Base-by-base conservation (phyloP, 345 rosid genomes). In the Angophora floribunda region DNA sequence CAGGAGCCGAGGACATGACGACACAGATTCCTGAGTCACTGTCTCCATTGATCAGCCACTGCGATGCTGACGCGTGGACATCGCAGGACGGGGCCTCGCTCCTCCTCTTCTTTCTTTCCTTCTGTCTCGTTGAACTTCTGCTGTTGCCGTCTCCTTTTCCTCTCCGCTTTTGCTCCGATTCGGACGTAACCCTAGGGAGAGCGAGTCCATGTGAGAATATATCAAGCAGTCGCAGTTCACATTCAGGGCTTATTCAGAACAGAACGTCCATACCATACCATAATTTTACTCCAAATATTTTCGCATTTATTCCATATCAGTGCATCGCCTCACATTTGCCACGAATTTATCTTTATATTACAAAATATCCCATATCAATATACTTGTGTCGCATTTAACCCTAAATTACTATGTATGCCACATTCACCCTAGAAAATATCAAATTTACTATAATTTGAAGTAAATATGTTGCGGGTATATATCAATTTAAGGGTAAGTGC, bases 401-500 rank as follows among this genome's bases (percentile, higher is more conserved):
- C 2, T 2, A 22, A 10, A 22, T 6, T 22, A 0, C 12, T 55
- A 24, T 21, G 24, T 12, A 55, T 55, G 5, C 9, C 61, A 55
- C 61, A 9, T 8, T 55, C 24, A 28, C 6, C 61, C 9, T 26
- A 8, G 9, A 55, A 22, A 55, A 55, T 8, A 55, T 55, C 8
- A 4, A 55, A 3, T 55, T 55, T 7, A 55, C 21, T 19, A 55
- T 26, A 55, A 55, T 21, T 21, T 55, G 5, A 26, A 22, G 28
- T 8, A 55, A 2, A 8, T 22, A 5, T 55, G 11, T 7, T 21
- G 0, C 3, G 28, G 21, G 61, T 22, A 55, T 55, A 55, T 55
- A 55, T 55, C 24, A 55, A 6, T 9, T 55, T 0, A 0, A 0
- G 11, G 12, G 1, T 22, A 9, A 55, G 41, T 36, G 41, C 41